Evolutionary conservation across 495 filamentous ascomycete species (phyloP).

Genomic region (Cudoniella acicularis): DNA sequence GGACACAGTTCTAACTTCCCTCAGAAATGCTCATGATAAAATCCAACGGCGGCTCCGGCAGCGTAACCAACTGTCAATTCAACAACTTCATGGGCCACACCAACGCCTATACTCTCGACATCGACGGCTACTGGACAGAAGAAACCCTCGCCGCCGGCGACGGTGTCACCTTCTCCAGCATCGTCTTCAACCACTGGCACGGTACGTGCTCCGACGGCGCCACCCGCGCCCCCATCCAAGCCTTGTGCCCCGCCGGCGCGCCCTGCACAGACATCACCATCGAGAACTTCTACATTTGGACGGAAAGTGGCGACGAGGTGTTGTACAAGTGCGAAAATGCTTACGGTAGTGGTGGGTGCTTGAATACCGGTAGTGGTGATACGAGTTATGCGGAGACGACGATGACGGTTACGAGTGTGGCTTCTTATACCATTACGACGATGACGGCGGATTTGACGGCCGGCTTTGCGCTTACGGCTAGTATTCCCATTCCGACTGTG

Average conservation of each 20-base stretch:
- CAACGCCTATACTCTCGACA: conserved; percentile 43
- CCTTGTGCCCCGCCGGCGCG: conserved; percentile 24
- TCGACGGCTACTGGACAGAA: conserved; percentile 36
- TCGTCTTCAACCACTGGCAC: conserved; percentile 55
- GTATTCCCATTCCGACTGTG: conserved; percentile 53
- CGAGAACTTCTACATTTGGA: conserved; percentile 56
- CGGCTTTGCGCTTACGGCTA: conserved; percentile 39
- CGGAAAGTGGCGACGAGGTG: conserved; percentile 32
- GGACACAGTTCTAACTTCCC: too few species aligned
- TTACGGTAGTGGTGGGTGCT: conserved; percentile 23
- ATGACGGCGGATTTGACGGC: conserved; percentile 43
- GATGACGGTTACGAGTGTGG: conserved; percentile 12
- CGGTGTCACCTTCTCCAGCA: conserved; percentile 47
- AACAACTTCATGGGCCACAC: conserved; percentile 54
- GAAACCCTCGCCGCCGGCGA: conserved; percentile 24
- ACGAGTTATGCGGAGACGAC: conserved; percentile 6
- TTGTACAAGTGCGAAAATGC: conserved; percentile 25
- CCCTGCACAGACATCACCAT: conserved; percentile 53
- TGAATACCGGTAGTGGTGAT: conserved; percentile 7
- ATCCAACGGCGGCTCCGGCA: conserved; percentile 40
- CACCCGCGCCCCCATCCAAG: conserved; percentile 45
- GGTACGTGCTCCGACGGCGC: conserved; percentile 51
- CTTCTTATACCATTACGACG: conserved; percentile 39
- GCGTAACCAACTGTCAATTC: conserved; percentile 46
- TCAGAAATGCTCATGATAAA: conserved; percentile 68